Conservation (phyloP, 305 asterid genomes). For the Plantago coronopus region DNA sequence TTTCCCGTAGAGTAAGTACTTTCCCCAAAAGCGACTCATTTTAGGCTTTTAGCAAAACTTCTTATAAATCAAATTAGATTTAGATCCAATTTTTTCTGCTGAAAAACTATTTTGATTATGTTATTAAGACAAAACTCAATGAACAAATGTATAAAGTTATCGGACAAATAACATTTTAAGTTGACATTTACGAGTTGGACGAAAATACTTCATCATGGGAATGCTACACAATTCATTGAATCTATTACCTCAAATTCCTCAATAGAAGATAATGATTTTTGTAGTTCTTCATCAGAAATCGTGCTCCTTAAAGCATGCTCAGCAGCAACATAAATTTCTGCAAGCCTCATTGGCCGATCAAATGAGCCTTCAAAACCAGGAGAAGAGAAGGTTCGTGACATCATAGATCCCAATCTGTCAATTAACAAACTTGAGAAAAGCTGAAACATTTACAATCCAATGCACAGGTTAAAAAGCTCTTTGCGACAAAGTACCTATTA, state of each 20-base stretch:
- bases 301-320: conserved; percentile 86
- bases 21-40: conserved; percentile 7
- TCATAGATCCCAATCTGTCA: conserved; percentile 69
- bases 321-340: conserved; percentile 90
- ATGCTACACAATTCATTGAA: conserved; percentile 19
- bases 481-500: no score
- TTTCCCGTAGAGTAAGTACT: conserved; percentile 22
- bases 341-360: conserved; percentile 94
- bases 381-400: conserved; percentile 83
- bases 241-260: conserved; percentile 80
- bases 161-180: background rate
- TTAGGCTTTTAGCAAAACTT: conserved; percentile 10
- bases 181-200: background rate
- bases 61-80: background rate
- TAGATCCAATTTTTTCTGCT: no score
- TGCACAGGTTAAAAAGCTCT: no score
- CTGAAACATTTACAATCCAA: conserved; percentile 18
- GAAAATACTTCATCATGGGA: conserved; percentile 10
- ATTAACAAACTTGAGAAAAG: conserved; percentile 38
- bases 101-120: no score
- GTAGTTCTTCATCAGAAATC: conserved; percentile 61
- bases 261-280: conserved; percentile 72
- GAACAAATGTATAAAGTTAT: conserved; percentile 8
- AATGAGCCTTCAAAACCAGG: conserved; percentile 80
- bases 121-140: background rate